Evolutionary conservation across 2,329 filamentous ascomycete genomes (phyloP), one percentile per base, ranked within the genome.

Genomic region (Helotiales sp.): DNA sequence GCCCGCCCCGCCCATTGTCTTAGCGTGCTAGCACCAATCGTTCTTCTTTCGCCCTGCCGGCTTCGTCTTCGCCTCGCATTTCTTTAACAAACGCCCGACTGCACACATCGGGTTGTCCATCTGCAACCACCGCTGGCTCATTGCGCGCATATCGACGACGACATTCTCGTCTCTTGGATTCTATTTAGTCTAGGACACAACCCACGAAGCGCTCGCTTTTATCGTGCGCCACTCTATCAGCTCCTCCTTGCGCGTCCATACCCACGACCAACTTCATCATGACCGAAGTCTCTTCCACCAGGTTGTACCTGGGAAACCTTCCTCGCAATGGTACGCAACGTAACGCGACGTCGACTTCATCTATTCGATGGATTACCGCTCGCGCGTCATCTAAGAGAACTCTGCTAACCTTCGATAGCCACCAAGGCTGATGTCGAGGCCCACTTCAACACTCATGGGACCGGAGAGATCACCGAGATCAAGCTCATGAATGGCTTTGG

Each of bases 401-500:
- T 17, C 38, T 48, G 52, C 64, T 70, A 52, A 69, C 44, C 22
- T n/a, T 27, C 44, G 42, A 55, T 79, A 96, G 93, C 91, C 79
- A 97, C 93, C 77, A 98, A 98, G 81, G 87, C 90, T 77, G 93
- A 99, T 75, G 89, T 99, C 75, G 93, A 98, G 79, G 86, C 87
- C 70, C 93, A 98, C 77, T 99, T 99, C 79, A 88, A 88, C 75
- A 91, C 87, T 72, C 92, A 97, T 86, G 95, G 93, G 73, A 93
- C 92, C 69, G 95, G 95, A 75, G 92, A 96, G 75, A 98, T 99
- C 74, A 95, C 90, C 67, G 95, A 99, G 80, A 93, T 99, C 80
- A 99, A 99, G 82, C 86, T 99, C 64, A 99, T 99, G 95, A 98
- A 96, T 74, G 95, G 95, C 72, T 99, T 99, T 74, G 95, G 95